Conservation (phyloP, 2,329 filamentous ascomycete genomes). For the Colletotrichum sp. region DNA sequence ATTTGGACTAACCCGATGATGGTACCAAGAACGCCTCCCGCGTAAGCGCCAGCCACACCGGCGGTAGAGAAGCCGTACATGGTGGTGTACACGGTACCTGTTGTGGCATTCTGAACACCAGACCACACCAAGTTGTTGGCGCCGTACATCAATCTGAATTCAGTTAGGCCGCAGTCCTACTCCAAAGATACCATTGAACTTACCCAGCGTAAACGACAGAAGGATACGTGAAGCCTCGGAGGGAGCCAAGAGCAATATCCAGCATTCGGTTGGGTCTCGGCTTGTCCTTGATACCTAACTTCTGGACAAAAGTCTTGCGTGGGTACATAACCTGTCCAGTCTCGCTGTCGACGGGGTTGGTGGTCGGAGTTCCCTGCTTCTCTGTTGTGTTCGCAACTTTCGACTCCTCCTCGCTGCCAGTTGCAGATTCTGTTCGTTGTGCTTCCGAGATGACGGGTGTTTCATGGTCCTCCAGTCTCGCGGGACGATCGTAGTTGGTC, state of each 20-base stretch:
- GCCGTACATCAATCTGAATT: constrained; percentile 31
- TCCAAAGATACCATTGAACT: not conserved
- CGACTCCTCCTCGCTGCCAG: not conserved
- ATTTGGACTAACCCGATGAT: constrained; percentile 32
- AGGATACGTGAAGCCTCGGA: constrained; percentile 33
- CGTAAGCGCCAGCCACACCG: constrained; percentile 25
- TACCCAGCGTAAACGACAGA: constrained; percentile 42
- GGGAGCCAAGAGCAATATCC: constrained; percentile 36
- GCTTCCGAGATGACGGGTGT: not conserved
- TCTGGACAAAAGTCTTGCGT: constrained; percentile 40
- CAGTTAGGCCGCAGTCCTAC: not conserved
- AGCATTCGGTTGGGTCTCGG: constrained; percentile 40
- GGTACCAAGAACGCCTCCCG: constrained; percentile 43
- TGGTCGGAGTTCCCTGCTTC: not conserved
- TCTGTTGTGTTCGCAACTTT: not conserved
- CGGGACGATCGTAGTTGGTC: constrained; percentile 53
- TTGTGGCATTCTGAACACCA: constrained; percentile 33
- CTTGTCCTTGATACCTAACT: constrained; percentile 34
- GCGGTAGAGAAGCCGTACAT: constrained; percentile 31
- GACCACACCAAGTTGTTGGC: constrained; percentile 36
- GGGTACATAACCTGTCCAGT: constrained; percentile 33
- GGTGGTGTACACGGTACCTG: constrained; percentile 33
- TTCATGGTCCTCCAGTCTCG: not conserved
- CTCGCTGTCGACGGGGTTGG: constrained; percentile 24
- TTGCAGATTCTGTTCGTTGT: not conserved